These are phyloP conservation scores for Lindgomyces ingoldianus DNA, from an alignment of 495 filamentous ascomycete species.

Conservation along the genomic window DNA sequence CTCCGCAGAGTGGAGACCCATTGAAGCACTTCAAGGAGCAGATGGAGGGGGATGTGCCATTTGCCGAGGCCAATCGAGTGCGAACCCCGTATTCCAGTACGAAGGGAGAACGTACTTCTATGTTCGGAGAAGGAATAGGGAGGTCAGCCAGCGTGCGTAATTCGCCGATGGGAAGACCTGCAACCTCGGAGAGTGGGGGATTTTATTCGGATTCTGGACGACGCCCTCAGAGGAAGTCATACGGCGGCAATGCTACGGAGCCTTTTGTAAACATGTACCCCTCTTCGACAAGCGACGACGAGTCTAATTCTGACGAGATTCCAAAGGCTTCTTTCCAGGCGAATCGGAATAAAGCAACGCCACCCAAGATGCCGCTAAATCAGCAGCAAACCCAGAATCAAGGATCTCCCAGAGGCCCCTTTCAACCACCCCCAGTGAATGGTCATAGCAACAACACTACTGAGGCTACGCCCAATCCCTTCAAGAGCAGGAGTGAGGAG, in stretches of 20 bases:
- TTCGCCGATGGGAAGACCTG: constrained; percentile 20
- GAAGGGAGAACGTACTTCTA: constrained; percentile 32
- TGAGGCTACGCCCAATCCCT: constrained; percentile 38
- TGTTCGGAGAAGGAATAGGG: constrained; percentile 22
- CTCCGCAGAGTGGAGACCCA: constrained; percentile 53
- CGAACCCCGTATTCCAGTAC: constrained; percentile 26
- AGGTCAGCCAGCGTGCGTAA: constrained; percentile 34
- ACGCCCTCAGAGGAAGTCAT: constrained; percentile 4
- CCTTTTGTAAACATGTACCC: constrained; percentile 14
- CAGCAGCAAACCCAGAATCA: constrained; percentile 9
- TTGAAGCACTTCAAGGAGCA: constrained; percentile 44
- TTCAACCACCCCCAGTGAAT: neutral
- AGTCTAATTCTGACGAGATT: constrained; percentile 9
- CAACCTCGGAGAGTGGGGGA: neutral
- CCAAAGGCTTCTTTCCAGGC: neutral
- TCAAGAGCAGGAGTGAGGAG: constrained; percentile 64
- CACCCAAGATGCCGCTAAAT: constrained; percentile 24
- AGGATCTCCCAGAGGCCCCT: neutral
- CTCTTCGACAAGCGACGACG: constrained; percentile 3
- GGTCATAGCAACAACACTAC: constrained; percentile 44
- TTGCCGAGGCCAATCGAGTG: constrained; percentile 24
- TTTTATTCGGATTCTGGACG: constrained; percentile 23
- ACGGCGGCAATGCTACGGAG: constrained; percentile 13
- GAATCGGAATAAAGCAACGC: neutral
- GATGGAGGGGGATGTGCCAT: constrained; percentile 20